Evolutionary conservation across 2,329 filamentous ascomycete species (phyloP).

Genomic region (Penicillium polonicum): DNA sequence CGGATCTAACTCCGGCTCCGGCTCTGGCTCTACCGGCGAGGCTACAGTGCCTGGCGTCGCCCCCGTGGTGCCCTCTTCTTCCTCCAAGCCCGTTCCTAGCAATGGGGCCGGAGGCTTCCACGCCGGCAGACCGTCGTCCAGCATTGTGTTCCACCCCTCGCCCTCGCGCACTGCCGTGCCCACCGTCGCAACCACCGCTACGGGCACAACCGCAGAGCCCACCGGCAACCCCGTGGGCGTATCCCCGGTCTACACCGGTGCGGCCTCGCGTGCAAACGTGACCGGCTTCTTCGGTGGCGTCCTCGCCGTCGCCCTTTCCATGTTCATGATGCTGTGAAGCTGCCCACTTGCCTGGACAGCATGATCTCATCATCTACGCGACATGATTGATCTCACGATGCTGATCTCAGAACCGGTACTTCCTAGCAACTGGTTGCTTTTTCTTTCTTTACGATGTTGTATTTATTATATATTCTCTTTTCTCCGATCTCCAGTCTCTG

Average conservation of each 20-base stretch:
- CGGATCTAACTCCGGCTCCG: not conserved
- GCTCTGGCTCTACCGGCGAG: not conserved
- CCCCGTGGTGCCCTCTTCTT: not conserved
- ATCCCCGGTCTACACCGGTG: constrained; percentile 16
- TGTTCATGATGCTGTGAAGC: constrained; percentile 12
- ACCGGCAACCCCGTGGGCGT: constrained; percentile 11
- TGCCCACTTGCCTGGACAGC: constrained; percentile 1
- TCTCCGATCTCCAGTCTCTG: not conserved
- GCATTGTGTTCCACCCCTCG: constrained; percentile 10
- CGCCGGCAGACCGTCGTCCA: constrained; percentile 9
- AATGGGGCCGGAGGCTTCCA: constrained; percentile 8
- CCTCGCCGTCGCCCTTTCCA: constrained; percentile 13
- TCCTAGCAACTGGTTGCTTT: not conserved
- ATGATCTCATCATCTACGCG: constrained; percentile 5
- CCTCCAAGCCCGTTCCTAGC: constrained; percentile 1
- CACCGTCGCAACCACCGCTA: constrained; percentile 3
- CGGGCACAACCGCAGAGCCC: not conserved
- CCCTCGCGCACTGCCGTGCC: constrained; percentile 2
- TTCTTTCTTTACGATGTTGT: constrained; percentile 2
- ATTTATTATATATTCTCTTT: constrained; percentile 3
- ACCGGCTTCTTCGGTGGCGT: constrained; percentile 8
- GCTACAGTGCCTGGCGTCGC: not conserved
- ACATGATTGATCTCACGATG: constrained; percentile 10
- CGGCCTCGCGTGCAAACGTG: constrained; percentile 6
- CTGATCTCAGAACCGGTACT: constrained; percentile 1